Evolutionary conservation across 2,329 filamentous ascomycete species (phyloP).

Genomic region (Rutstroemia sp.): DNA sequence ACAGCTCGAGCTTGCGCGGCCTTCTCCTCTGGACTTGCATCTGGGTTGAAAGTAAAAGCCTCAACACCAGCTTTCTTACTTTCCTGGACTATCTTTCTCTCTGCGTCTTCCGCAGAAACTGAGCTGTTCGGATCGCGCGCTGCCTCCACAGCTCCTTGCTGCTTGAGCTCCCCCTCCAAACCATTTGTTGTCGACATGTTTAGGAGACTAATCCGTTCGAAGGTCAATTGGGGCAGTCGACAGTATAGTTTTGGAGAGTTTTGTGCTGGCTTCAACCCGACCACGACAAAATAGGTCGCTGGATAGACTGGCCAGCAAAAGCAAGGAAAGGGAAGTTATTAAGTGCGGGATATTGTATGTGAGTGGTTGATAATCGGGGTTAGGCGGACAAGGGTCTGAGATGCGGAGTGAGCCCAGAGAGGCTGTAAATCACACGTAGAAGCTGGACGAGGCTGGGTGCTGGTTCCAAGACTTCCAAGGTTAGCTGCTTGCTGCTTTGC

Average conservation of each 20-base stretch:
- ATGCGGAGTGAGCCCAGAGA: neutral
- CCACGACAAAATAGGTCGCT: neutral
- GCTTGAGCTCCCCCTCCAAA: conserved; percentile 58
- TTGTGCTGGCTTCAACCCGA: neutral
- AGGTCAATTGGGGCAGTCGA: conserved; percentile 10
- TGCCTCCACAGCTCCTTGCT: conserved; percentile 72
- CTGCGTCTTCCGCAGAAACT: conserved; percentile 62
- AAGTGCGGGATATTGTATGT: neutral
- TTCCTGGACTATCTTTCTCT: conserved; percentile 68
- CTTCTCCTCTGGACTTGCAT: conserved; percentile 80
- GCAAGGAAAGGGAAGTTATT: neutral
- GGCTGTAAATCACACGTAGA: neutral
- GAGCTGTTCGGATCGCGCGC: conserved; percentile 62
- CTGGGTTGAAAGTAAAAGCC: conserved; percentile 80
- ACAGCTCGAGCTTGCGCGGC: conserved; percentile 70
- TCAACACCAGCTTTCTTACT: conserved; percentile 70
- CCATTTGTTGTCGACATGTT: conserved; percentile 28
- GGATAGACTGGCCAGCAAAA: neutral
- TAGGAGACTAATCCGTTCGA: conserved; percentile 9
- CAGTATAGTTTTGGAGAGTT: conserved; percentile 3
- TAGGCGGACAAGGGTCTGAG: neutral
- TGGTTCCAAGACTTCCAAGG: neutral
- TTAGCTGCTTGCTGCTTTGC: neutral
- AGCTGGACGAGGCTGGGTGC: neutral
- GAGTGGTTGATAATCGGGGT: neutral